These are phyloP conservation scores for Balansia obtecta DNA, from an alignment of 2,329 filamentous ascomycete genomes.

Conservation along the genomic window DNA sequence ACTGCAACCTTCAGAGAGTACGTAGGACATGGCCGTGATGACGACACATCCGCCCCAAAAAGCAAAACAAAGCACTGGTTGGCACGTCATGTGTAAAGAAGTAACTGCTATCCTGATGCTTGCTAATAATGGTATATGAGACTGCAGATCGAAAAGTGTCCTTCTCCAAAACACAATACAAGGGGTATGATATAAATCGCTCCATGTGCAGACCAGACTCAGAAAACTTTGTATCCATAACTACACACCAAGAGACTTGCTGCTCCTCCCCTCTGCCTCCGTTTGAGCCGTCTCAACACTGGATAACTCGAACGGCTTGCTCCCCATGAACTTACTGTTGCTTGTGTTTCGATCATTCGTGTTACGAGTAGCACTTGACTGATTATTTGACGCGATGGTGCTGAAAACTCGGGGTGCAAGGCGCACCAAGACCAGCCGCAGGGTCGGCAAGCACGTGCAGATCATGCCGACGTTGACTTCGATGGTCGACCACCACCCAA, in stretches of 20 bases:
- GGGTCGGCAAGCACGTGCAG: conserved; percentile 6
- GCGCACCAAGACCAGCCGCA: conserved; percentile 5
- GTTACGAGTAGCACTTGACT: background rate
- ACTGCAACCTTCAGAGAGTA: too few relatives aligned
- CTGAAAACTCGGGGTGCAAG: conserved; percentile 3
- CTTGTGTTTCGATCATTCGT: background rate
- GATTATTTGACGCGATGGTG: background rate
- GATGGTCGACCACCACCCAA: conserved; percentile 6
- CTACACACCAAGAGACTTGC: background rate
- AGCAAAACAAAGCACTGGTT: background rate
- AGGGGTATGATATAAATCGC: background rate
- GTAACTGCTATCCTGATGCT: background rate
- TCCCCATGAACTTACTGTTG: background rate
- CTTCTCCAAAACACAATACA: background rate
- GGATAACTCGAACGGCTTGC: conserved; percentile 2
- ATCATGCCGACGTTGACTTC: conserved; percentile 5
- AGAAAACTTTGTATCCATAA: background rate
- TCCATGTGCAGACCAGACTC: background rate
- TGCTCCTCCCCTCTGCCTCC: background rate
- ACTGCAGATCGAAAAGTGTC: background rate
- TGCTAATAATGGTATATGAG: conserved; percentile 1
- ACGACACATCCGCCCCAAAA: background rate
- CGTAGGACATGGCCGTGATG: too few relatives aligned
- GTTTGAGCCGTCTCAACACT: background rate
- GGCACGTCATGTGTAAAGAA: background rate